These are phyloP conservation scores for Penicillium polonicum DNA, from an alignment of 2,329 filamentous ascomycete species.

Conservation along the genomic window DNA sequence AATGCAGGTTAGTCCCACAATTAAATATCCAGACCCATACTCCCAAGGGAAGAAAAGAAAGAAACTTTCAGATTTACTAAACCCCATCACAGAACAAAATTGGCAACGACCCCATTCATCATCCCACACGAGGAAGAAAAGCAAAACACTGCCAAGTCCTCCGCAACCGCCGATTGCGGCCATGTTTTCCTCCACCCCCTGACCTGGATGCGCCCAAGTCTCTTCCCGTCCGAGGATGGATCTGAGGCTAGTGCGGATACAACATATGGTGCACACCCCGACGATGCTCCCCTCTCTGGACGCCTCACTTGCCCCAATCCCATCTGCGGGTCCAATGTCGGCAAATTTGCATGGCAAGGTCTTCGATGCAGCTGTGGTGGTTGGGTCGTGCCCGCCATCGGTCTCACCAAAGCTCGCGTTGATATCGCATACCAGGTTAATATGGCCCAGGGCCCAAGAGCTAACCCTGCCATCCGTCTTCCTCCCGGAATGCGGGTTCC, in stretches of 20 bases:
- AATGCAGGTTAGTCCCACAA: slow-evolving; percentile 66
- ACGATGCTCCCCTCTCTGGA: slow-evolving; percentile 77
- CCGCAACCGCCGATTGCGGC: slow-evolving; percentile 57
- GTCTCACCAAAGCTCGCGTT: slow-evolving; percentile 75
- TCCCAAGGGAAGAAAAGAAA: background rate
- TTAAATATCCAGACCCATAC: background rate
- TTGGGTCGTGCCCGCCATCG: slow-evolving; percentile 91
- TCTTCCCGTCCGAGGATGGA: slow-evolving; percentile 47
- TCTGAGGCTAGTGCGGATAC: slow-evolving; percentile 10
- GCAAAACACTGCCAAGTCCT: slow-evolving; percentile 22
- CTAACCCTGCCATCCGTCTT: slow-evolving; percentile 36
- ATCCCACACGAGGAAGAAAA: slow-evolving; percentile 56
- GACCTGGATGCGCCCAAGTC: slow-evolving; percentile 86
- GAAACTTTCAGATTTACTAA: slow-evolving; percentile 3
- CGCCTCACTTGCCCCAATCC: slow-evolving; percentile 76
- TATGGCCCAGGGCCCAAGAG: slow-evolving; percentile 18
- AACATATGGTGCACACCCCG: slow-evolving; percentile 36
- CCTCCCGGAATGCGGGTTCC: slow-evolving; percentile 38
- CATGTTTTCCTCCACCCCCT: slow-evolving; percentile 91
- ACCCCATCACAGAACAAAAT: slow-evolving; percentile 48
- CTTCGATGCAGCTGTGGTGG: slow-evolving; percentile 86
- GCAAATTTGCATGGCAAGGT: slow-evolving; percentile 94
- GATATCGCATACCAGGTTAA: slow-evolving; percentile 61
- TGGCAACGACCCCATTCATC: slow-evolving; percentile 68
- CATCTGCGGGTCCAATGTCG: slow-evolving; percentile 78